Conservation (phyloP, 305 asterid species). For the Solanum chacoense region DNA sequence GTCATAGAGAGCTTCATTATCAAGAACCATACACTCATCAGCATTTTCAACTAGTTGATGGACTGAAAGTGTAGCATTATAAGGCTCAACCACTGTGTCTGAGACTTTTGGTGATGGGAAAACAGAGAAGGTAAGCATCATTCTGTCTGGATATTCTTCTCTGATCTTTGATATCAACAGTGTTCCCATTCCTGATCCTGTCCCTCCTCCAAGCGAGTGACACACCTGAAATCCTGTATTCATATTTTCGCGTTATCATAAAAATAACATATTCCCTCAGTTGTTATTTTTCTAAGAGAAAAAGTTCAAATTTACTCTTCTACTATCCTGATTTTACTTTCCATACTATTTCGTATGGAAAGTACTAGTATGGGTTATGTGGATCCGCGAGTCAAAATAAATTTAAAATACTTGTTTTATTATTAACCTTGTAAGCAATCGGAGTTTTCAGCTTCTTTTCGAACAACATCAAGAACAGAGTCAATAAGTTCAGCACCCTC, state of each 20-base stretch:
- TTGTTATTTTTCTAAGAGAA: background rate
- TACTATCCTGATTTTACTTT: background rate
- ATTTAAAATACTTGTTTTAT: background rate
- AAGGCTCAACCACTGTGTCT: conserved; percentile 31
- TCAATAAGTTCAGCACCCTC: conserved; percentile 37
- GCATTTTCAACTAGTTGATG: conserved; percentile 40
- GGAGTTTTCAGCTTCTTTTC: conserved; percentile 29
- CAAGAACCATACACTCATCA: conserved; percentile 37
- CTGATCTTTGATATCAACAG: conserved; percentile 31
- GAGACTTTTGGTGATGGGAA: conserved; percentile 34
- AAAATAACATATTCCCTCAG: background rate
- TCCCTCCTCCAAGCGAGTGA: conserved; percentile 37
- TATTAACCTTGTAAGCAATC: conserved; percentile 24
- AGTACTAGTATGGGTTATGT: background rate
- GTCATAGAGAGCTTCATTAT: conserved; percentile 21
- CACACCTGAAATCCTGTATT: conserved; percentile 30
- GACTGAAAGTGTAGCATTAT: conserved; percentile 36
- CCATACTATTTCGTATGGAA: background rate
- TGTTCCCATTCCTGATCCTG: conserved; percentile 39
- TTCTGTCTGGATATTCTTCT: conserved; percentile 31
- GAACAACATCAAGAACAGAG: conserved; percentile 30
- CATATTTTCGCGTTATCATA: background rate
- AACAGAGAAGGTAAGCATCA: conserved; percentile 37
- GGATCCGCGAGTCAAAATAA: background rate
- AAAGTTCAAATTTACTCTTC: background rate